Evolutionary conservation across 495 filamentous ascomycete species (phyloP).

Genomic region (Xeromyces bisporus): DNA sequence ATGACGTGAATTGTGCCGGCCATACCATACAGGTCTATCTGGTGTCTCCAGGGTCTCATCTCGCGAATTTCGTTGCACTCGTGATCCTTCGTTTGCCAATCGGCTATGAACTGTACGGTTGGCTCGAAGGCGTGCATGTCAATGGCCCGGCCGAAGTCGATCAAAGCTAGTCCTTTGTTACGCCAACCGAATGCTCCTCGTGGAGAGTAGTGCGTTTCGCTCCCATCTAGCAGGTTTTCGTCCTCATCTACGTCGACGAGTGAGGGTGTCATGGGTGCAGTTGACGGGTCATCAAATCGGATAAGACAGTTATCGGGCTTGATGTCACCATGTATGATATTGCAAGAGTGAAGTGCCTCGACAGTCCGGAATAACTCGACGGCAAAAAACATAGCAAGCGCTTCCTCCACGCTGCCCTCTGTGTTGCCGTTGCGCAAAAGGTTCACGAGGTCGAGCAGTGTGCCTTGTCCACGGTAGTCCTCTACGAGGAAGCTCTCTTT

Average conservation of each 20-base stretch:
- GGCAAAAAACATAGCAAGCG: constrained; percentile 82
- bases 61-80: constrained; percentile 95
- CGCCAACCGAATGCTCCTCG: constrained; percentile 65
- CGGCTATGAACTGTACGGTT: constrained; percentile 75
- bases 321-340: constrained; percentile 80
- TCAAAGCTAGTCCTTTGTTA: constrained; percentile 62
- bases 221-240: constrained; percentile 26
- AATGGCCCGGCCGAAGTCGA: constrained; percentile 90
- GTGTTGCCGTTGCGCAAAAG: constrained; percentile 45
- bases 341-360: constrained; percentile 65
- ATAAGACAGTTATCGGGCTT: constrained; percentile 92
- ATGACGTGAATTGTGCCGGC: constrained; percentile 73
- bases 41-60: constrained; percentile 83
- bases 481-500: constrained; percentile 79
- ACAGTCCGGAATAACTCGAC: constrained; percentile 82
- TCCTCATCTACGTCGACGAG: constrained; percentile 23
- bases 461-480: constrained; percentile 78
- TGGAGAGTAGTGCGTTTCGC: constrained; percentile 41
- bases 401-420: constrained; percentile 65
- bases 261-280: constrained; percentile 11
- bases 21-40: constrained; percentile 86
- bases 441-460: constrained; percentile 84
- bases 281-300: constrained; percentile 44
- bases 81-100: constrained; percentile 70
- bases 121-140: constrained; percentile 73